Base-by-base conservation (phyloP, 129 eudicot genomes). In the Heracleum sosnowskyi region DNA sequence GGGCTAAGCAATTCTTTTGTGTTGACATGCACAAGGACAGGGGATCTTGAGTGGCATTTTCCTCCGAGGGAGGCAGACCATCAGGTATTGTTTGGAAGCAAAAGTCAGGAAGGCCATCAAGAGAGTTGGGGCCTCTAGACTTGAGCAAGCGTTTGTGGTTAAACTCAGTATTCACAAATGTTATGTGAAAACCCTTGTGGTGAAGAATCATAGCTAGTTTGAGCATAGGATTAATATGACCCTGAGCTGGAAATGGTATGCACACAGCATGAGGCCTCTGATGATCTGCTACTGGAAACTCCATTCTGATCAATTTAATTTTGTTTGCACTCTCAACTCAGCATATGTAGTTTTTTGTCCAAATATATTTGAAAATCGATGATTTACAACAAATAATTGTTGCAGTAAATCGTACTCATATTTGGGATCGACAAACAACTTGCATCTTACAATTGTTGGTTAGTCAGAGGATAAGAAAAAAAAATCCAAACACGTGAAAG, bases 161-260 rank as follows among this genome's bases (percentile, higher is more conserved):
- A 81, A 37, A 74, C 79, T 87, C 85, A 16, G 86, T 85, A 84
- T 88, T 81, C 71, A 88, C 89, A 39, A 88, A 88, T 60, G 89
- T 88, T 57, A 88, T 83, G 79, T 64, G 39, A 64, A 64, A 64
- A 5, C 71, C 71, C 2, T 33, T 29, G 1, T 28, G 37, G 22
- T 64, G 87, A 9, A 89, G 87, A 39, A 89, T 76, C 73, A 76
- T 80, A 0, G 93, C 90, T 35, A 89, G 87, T 22, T 82, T 79
- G 5, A 86, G 75, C 80, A 88, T 82, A 7, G 89, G 89, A 72
- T 81, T 86, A 0, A 88, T 83, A 73, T 88, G 89, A 45, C 92
- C 92, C 64, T 88, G 92, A 44, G 92, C 86, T 42, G 89, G 89
- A 79, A 81, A 86, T 1, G 92, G 92, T 33, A 88, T n/a, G 79